A percentile compares a stretch with the other conserved stretches of the same genome.
phyloP scores from a whole-genome alignment of 1,139 yeast genomes.

The Magnusiomyces ingens region DNA sequence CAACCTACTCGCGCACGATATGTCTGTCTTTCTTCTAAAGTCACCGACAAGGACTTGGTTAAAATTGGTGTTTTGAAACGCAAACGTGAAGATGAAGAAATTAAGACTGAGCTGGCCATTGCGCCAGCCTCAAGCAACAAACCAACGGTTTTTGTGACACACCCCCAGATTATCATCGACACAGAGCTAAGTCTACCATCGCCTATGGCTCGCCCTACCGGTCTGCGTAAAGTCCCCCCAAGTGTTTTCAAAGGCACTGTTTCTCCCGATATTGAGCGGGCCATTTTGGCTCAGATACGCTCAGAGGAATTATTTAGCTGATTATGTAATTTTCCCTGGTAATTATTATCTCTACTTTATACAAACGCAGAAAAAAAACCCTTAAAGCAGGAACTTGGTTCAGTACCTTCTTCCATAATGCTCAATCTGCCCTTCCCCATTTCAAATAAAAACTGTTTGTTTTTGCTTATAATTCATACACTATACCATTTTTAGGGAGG shows the following conservation, averaged over 20 bases:
- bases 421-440: too few species aligned
- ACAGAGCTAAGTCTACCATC: conserved; percentile 44
- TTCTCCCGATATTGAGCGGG: conserved; percentile 48
- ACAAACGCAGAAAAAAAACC: too few species aligned
- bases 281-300: conserved; percentile 50
- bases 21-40: conserved; percentile 29
- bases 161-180: conserved; percentile 41
- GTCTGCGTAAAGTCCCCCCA: conserved; percentile 51
- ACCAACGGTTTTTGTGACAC: conserved; percentile 7
- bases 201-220: conserved; percentile 44
- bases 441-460: too few species aligned
- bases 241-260: conserved; percentile 42
- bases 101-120: conserved; percentile 4
- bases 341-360: too few species aligned
- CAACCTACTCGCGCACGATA: conserved; percentile 54
- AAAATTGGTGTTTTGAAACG: conserved; percentile 5
- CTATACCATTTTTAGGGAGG: too few species aligned
- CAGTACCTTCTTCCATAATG: too few species aligned
- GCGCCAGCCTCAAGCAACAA: conserved; percentile 5
- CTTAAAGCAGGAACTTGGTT: too few species aligned
- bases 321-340: too few species aligned
- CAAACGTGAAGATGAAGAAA: conserved; percentile 18
- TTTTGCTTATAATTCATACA: too few species aligned
- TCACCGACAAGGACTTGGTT: conserved; percentile 14
- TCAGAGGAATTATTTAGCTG: too few species aligned